Conservation (phyloP, 2,329 filamentous ascomycete genomes). For the Colletotrichum eleusines region DNA sequence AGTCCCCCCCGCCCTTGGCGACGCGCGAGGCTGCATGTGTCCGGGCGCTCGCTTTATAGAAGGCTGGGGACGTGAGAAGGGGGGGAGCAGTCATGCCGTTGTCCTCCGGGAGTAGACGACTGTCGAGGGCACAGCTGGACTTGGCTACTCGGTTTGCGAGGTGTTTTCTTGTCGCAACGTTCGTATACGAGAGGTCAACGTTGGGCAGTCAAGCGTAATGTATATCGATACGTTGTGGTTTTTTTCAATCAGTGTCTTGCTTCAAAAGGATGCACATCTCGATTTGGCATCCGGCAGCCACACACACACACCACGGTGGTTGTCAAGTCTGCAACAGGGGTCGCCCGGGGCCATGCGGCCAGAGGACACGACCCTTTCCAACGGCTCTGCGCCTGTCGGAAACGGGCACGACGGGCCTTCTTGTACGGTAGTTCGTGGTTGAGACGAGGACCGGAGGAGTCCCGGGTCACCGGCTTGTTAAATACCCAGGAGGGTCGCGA, state of each 20-base stretch:
- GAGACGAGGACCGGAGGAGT: background rate
- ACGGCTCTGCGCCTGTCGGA: background rate
- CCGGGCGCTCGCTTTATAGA: background rate
- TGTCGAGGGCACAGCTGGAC: background rate
- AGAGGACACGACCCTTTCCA: background rate
- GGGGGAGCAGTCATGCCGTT: background rate
- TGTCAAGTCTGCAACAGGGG: background rate
- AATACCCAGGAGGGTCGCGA: too few species aligned
- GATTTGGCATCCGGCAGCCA: background rate
- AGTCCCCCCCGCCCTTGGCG: background rate
- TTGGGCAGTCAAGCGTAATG: background rate
- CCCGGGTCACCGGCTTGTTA: background rate
- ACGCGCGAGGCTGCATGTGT: background rate
- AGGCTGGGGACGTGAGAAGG: too few species aligned
- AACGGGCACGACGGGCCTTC: background rate
- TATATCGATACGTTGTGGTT: background rate
- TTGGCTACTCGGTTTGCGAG: too few species aligned
- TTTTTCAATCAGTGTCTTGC: background rate
- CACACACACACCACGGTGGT: background rate
- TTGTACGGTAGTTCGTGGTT: background rate
- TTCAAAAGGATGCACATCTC: background rate
- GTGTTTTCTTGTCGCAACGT: background rate
- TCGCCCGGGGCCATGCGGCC: background rate
- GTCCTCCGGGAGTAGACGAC: background rate
- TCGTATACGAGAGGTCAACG: too few species aligned